These are phyloP conservation scores for Fraxinus cuspidata DNA, from an alignment of 257 asterid species.

Conservation along the genomic window DNA sequence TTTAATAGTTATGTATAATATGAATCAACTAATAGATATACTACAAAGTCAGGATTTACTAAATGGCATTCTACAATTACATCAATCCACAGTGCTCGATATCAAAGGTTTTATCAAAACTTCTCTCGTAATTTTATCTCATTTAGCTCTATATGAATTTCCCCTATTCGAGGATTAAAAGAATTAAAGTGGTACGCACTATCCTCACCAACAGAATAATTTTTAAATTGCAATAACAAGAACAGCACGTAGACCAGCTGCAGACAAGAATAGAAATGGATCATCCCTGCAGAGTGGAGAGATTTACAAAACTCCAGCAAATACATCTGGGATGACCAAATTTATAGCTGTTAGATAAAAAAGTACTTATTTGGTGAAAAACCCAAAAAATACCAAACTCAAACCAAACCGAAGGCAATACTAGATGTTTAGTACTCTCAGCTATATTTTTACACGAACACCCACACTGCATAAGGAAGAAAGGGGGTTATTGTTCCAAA, in stretches of 20 bases:
- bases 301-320: neutral
- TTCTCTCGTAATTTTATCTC: conserved; percentile 12
- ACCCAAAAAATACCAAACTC: conserved; percentile 14
- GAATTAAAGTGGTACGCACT: conserved; percentile 13
- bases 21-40: neutral
- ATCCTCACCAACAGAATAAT: neutral
- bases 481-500: neutral
- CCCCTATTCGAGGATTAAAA: neutral
- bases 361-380: conserved; percentile 3
- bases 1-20: neutral
- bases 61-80: conserved; percentile 3
- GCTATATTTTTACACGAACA: neutral
- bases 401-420: conserved; percentile 8
- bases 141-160: neutral
- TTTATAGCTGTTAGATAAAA: conserved; percentile 10
- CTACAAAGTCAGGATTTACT: neutral
- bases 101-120: conserved; percentile 9
- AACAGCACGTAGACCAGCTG: conserved; percentile 23
- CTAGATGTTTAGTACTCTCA: conserved; percentile 8
- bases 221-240: neutral
- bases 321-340: neutral
- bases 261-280: neutral
- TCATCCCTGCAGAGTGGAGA: neutral
- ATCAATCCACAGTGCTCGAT: neutral
- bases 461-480: conserved; percentile 9